Conservation (phyloP, 1,139 yeast genomes). For the Debaryomyces udenii region DNA sequence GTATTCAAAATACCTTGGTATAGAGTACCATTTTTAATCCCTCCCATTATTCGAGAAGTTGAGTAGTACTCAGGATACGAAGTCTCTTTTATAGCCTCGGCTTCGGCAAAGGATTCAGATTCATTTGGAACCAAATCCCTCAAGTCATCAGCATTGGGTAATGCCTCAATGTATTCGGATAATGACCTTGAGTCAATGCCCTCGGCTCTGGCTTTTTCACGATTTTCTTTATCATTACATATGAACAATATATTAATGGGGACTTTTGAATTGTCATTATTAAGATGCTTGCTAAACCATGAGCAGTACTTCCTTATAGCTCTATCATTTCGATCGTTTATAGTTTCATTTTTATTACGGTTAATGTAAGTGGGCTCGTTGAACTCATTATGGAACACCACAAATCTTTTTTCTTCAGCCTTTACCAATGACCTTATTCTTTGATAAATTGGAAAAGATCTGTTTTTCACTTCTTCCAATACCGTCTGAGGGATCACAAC, state of each 20-base stretch:
- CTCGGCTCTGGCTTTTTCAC: conserved; percentile 56
- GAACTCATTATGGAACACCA: conserved; percentile 93
- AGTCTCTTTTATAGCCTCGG: conserved; percentile 44
- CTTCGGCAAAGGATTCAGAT: conserved; percentile 31
- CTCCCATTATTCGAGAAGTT: conserved; percentile 84
- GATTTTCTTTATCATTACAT: conserved; percentile 76
- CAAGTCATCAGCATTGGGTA: conserved; percentile 76
- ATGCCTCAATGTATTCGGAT: conserved; percentile 64
- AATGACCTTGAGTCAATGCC: conserved; percentile 61
- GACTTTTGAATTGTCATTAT: conserved; percentile 32
- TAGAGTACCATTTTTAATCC: conserved; percentile 81
- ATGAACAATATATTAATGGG: conserved; percentile 61
- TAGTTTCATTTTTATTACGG: conserved; percentile 68
- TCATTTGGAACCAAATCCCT: conserved; percentile 76
- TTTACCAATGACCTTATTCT: conserved; percentile 77
- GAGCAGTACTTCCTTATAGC: conserved; percentile 76
- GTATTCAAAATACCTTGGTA: conserved; percentile 83
- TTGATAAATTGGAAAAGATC: conserved; percentile 85
- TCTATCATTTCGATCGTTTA: conserved; percentile 90
- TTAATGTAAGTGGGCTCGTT: conserved; percentile 67
- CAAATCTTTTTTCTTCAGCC: conserved; percentile 80
- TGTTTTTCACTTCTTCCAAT: conserved; percentile 86
- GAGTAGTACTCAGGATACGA: conserved; percentile 79
- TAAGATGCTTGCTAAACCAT: conserved; percentile 75
- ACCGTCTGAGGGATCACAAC: conserved; percentile 94